Evolutionary conservation across 495 filamentous ascomycete genomes (phyloP).

Genomic region (Chaetomium fimeti): DNA sequence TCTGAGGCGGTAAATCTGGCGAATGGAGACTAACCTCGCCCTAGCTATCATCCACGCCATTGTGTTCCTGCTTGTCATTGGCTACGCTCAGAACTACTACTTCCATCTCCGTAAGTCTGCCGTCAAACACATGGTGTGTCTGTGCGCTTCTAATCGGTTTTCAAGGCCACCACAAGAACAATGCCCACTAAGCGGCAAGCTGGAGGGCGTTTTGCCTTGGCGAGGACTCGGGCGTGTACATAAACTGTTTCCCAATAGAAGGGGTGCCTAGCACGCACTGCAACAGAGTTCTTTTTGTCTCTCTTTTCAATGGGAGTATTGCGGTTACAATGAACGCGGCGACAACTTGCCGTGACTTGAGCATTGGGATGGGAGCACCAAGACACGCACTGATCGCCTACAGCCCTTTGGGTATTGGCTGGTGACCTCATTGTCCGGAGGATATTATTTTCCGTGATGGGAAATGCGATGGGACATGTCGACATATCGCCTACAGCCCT

Average conservation of each 20-base stretch:
- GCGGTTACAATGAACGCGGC: neutral
- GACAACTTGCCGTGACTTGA: no score
- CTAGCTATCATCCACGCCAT: slow-evolving; percentile 86
- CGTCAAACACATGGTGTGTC: neutral
- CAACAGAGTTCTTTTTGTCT: slow-evolving; percentile 18
- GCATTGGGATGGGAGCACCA: neutral
- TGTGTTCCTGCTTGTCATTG: slow-evolving; percentile 66
- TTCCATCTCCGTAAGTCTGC: slow-evolving; percentile 87
- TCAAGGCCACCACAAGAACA: slow-evolving; percentile 98
- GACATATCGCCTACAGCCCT: no score
- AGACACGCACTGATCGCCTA: no score
- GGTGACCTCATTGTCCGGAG: no score
- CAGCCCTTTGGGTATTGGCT: no score
- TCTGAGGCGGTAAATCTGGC: neutral
- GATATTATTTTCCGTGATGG: no score
- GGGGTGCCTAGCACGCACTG: slow-evolving; percentile 25
- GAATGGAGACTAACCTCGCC: slow-evolving; percentile 27
- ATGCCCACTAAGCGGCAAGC: slow-evolving; percentile 71
- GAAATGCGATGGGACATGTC: no score
- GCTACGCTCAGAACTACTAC: slow-evolving; percentile 98
- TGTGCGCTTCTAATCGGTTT: slow-evolving; percentile 12
- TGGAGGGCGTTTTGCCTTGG: slow-evolving; percentile 26
- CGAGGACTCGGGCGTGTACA: slow-evolving; percentile 43
- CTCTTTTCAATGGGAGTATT: neutral
- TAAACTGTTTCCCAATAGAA: slow-evolving; percentile 43